Conservation (phyloP, 1,139 yeast species). For the Geotrichum australiense region DNA sequence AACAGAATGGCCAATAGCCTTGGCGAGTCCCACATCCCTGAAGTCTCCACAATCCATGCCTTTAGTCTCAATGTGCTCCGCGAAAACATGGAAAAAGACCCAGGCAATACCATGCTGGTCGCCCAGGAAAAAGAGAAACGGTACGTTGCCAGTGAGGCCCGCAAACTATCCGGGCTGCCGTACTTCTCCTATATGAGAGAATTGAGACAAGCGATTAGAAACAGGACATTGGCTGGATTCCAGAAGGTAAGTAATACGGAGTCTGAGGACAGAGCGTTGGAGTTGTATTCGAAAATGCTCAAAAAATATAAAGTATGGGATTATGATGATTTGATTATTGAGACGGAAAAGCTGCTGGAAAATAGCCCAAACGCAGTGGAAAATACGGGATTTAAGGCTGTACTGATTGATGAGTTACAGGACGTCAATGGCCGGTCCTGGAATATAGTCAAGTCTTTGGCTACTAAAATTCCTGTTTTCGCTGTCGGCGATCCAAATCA, state of each 20-base stretch:
- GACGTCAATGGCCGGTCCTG: constrained; percentile 14
- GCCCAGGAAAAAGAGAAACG: too few species aligned
- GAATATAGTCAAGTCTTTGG: constrained; percentile 7
- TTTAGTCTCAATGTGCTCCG: too few species aligned
- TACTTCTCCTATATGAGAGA: too few species aligned
- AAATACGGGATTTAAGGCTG: constrained; percentile 56
- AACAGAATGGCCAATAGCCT: constrained; percentile 42
- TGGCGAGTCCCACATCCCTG: constrained; percentile 34
- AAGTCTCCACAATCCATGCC: constrained; percentile 85
- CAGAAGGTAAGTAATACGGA: too few species aligned
- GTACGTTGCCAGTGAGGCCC: too few species aligned
- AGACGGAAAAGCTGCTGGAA: constrained; percentile 46
- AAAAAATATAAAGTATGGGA: constrained; percentile 10
- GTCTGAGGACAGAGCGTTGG: too few species aligned
- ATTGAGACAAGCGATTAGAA: too few species aligned
- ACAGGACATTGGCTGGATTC: too few species aligned
- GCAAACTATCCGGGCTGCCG: too few species aligned
- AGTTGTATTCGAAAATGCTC: constrained; percentile 14
- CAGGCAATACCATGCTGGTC: too few species aligned
- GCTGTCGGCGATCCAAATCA: constrained; percentile 96
- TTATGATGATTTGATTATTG: constrained; percentile 63
- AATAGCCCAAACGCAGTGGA: constrained; percentile 42
- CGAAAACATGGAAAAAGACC: too few species aligned
- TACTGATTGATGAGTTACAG: constrained; percentile 88
- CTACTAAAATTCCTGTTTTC: constrained; percentile 9